phyloP scores from a whole-genome alignment of 768 basidiomycete species.

The Mrakia blollopis region DNA sequence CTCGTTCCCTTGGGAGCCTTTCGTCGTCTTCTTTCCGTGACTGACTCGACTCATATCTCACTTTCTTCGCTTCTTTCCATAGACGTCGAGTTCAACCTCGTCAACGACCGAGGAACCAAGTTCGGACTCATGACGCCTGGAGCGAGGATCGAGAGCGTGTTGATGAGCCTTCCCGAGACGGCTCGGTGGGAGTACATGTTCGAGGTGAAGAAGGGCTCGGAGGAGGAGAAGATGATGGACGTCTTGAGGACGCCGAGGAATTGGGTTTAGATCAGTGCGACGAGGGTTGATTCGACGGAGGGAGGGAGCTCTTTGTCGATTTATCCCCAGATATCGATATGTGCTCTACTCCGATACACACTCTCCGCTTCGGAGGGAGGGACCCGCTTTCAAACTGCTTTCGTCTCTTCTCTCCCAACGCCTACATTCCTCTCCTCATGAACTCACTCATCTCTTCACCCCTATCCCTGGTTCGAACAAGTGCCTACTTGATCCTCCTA shows the following conservation, averaged over 20 bases:
- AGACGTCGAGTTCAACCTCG: conserved; percentile 87
- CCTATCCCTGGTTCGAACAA: too few species aligned
- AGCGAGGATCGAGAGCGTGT: conserved; percentile 71
- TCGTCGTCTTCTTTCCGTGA: neutral
- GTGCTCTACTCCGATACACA: too few species aligned
- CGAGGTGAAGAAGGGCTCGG: conserved; percentile 52
- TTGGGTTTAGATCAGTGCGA: conserved; percentile 51
- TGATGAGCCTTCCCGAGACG: conserved; percentile 60
- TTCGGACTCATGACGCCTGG: conserved; percentile 64
- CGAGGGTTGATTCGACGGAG: too few species aligned
- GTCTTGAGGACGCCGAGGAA: conserved; percentile 60
- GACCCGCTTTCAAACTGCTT: too few species aligned
- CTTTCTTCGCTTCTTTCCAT: neutral
- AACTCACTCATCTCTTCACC: too few species aligned
- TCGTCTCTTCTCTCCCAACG: too few species aligned
- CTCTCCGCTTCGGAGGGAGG: too few species aligned
- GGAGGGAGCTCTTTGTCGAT: too few species aligned
- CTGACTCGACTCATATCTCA: neutral
- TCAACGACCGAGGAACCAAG: conserved; percentile 17
- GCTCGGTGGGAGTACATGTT: conserved; percentile 87
- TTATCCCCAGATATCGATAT: too few species aligned
- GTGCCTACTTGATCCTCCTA: too few species aligned
- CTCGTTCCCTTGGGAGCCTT: neutral
- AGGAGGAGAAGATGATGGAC: conserved; percentile 59
- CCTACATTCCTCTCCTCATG: too few species aligned